A percentile compares a stretch with the other conserved stretches of the same genome.
Conservation (phyloP, 2,329 filamentous ascomycete genomes). For the Beauveria pseudobassiana region DNA sequence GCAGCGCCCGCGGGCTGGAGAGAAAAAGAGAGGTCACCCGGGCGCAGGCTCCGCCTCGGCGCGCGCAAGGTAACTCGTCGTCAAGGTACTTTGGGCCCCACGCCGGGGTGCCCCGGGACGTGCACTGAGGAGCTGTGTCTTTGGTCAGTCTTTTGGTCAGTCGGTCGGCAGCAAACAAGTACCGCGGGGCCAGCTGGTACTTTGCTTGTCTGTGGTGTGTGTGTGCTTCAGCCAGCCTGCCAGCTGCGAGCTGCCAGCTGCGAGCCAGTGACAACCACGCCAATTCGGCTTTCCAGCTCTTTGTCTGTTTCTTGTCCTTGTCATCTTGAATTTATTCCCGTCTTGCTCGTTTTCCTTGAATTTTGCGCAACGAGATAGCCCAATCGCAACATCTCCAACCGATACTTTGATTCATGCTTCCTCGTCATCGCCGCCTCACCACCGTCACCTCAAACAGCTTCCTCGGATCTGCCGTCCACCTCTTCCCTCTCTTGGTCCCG, state of each 20-base stretch:
- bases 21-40: no score
- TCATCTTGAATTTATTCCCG: neutral
- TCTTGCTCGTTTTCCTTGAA: neutral
- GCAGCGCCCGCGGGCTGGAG: neutral
- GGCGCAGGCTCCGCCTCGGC: neutral
- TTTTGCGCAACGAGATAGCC: no score
- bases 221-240: neutral
- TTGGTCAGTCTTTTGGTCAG: neutral
- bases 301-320: neutral
- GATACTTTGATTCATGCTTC: neutral
- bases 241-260: neutral
- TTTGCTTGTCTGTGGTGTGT: neutral
- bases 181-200: neutral
- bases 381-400: neutral
- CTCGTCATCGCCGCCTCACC: neutral
- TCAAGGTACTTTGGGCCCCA: neutral
- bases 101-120: neutral
- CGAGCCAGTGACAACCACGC: conserved; percentile 8
- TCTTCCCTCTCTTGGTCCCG: conserved; percentile 7
- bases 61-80: neutral
- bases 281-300: conserved; percentile 2
- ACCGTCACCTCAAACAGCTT: neutral
- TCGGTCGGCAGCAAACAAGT: neutral
- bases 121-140: neutral
- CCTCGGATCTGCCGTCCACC: conserved; percentile 5